Percentiles rank a stretch among this genome's conserved stretches.
phyloP scores from a whole-genome alignment of 2,329 filamentous ascomycete genomes.

The Penicillium hordei region DNA sequence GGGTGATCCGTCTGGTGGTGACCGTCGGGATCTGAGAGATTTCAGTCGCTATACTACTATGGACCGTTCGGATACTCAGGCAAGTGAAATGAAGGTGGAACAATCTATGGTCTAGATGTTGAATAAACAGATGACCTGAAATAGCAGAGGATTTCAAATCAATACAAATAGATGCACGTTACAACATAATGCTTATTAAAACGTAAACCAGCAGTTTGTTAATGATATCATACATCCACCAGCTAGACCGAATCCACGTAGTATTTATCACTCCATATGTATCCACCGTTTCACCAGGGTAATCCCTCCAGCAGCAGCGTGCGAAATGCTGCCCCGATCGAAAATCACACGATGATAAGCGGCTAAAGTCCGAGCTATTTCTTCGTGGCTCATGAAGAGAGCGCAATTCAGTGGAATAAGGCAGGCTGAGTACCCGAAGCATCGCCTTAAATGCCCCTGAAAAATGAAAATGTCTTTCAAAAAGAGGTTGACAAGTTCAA shows the following conservation, averaged over 20 bases:
- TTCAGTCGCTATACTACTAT: conserved; percentile 38
- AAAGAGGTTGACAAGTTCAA: too few relatives aligned
- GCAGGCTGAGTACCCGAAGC: too few relatives aligned
- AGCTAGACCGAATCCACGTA: too few relatives aligned
- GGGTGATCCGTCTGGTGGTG: conserved; percentile 7
- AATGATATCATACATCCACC: background rate
- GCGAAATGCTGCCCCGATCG: background rate
- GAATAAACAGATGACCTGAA: background rate
- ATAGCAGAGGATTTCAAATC: background rate
- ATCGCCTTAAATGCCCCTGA: too few relatives aligned
- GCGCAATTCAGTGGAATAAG: too few relatives aligned
- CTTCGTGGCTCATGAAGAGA: too few relatives aligned
- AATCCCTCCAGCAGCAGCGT: background rate
- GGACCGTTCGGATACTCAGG: conserved; percentile 34
- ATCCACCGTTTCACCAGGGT: too few relatives aligned
- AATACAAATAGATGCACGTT: background rate
- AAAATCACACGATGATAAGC: background rate
- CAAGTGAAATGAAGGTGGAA: conserved; percentile 29
- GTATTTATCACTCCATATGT: too few relatives aligned
- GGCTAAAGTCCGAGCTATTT: too few relatives aligned
- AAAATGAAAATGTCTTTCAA: too few relatives aligned
- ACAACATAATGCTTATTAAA: background rate
- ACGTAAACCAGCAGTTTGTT: background rate
- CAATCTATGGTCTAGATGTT: conserved; percentile 29
- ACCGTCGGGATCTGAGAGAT: conserved; percentile 19